Evolutionary conservation across 192 early-diverging fungal genomes (phyloP).

Genomic region (Entomortierella parvispora): DNA sequence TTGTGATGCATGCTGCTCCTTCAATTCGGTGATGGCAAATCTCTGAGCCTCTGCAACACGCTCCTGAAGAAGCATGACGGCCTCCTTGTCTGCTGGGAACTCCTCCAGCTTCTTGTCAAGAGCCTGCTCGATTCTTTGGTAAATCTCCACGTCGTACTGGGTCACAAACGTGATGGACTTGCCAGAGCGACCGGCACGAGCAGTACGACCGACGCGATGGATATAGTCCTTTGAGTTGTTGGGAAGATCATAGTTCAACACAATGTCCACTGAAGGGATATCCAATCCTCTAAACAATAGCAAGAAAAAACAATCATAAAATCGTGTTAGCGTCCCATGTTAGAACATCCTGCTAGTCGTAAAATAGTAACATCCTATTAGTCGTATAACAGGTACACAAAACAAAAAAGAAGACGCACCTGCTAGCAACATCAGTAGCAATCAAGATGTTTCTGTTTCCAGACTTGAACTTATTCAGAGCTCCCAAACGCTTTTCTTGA

Average conservation of each 20-base stretch:
- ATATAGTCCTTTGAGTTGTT: slow-evolving; percentile 89
- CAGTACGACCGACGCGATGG: slow-evolving; percentile 88
- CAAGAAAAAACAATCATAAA: background rate
- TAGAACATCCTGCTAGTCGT: background rate
- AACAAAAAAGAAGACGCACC: slow-evolving; percentile 44
- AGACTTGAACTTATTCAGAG: slow-evolving; percentile 94
- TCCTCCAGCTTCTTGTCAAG: slow-evolving; percentile 87
- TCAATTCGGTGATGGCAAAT: slow-evolving; percentile 87
- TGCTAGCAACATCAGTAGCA: slow-evolving; percentile 94
- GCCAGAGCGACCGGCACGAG: slow-evolving; percentile 84
- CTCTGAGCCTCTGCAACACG: slow-evolving; percentile 91
- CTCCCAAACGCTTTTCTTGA: slow-evolving; percentile 93
- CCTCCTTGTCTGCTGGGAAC: slow-evolving; percentile 85
- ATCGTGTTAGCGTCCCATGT: background rate
- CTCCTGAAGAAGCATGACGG: slow-evolving; percentile 92
- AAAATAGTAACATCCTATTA: background rate
- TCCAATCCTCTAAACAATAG: slow-evolving; percentile 79
- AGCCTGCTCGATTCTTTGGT: slow-evolving; percentile 93
- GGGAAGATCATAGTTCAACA: slow-evolving; percentile 98
- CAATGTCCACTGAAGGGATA: slow-evolving; percentile 95
- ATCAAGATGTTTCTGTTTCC: slow-evolving; percentile 89
- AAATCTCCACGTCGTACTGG: slow-evolving; percentile 95
- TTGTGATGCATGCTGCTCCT: slow-evolving; percentile 70
- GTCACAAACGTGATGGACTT: slow-evolving; percentile 85
- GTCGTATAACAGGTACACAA: background rate